These are phyloP conservation scores for Skeletonema menzelii DNA, from an alignment of 108 stramenopile species.

Conservation along the genomic window DNA sequence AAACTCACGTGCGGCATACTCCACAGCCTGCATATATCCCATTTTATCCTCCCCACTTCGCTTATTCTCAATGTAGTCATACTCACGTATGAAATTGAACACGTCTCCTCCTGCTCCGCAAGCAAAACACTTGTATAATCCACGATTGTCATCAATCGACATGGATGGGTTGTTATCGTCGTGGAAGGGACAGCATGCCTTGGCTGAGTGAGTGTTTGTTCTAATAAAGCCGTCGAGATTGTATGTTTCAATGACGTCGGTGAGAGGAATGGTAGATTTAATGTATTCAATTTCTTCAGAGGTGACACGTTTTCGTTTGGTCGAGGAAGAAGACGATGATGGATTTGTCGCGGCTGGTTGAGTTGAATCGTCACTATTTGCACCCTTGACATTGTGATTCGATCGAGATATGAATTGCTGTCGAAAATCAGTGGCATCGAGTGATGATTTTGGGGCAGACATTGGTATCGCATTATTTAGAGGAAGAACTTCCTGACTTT, in stretches of 20 bases:
- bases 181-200: slow-evolving; percentile 92
- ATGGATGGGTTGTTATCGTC: slow-evolving; percentile 88
- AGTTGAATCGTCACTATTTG: background rate
- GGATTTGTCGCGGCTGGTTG: background rate
- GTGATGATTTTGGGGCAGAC: background rate
- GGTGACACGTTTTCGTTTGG: slow-evolving; percentile 13
- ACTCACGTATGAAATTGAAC: slow-evolving; percentile 83
- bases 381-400: background rate
- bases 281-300: slow-evolving; percentile 53
- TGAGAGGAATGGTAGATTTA: slow-evolving; percentile 57
- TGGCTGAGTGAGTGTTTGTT: slow-evolving; percentile 47
- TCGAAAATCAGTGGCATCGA: background rate
- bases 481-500: background rate
- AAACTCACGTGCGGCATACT: slow-evolving; percentile 56
- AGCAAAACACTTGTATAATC: slow-evolving; percentile 92
- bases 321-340: background rate
- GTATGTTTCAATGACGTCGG: slow-evolving; percentile 67
- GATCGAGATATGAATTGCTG: background rate
- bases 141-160: slow-evolving; percentile 70
- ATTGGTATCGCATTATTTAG: background rate
- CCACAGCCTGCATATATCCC: slow-evolving; percentile 75
- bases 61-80: slow-evolving; percentile 40
- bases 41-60: slow-evolving; percentile 48
- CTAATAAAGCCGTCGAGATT: slow-evolving; percentile 56
- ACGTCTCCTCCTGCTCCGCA: slow-evolving; percentile 94